Conservation (phyloP, 768 basidiomycete genomes). For the Suillus americanus region DNA sequence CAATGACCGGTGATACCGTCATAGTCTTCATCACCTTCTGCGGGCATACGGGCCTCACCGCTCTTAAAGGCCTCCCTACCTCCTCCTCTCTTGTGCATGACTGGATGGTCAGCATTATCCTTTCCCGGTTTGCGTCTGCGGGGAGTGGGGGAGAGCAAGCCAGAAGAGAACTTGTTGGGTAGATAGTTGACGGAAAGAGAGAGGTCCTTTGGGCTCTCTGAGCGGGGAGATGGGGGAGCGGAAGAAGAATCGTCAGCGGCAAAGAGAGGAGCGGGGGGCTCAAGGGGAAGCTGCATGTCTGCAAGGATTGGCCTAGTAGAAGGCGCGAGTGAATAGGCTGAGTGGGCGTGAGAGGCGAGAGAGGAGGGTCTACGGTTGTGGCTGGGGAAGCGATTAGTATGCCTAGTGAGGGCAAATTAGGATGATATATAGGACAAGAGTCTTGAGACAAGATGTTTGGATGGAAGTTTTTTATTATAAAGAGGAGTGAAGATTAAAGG, state of each 20-base stretch:
- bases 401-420: neutral
- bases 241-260: conserved; percentile 20
- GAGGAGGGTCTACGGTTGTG: conserved; percentile 30
- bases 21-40: conserved; percentile 54
- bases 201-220: conserved; percentile 10
- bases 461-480: neutral
- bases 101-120: conserved; percentile 25
- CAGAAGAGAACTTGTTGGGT: conserved; percentile 69
- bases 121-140: conserved; percentile 32
- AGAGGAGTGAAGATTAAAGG: neutral
- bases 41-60: conserved; percentile 54
- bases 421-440: neutral
- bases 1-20: conserved; percentile 40
- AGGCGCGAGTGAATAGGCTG: conserved; percentile 44
- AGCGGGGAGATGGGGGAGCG: conserved; percentile 18
- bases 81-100: conserved; percentile 63
- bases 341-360: conserved; percentile 36
- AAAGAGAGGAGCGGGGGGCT: conserved; percentile 43
- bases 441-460: neutral
- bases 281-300: conserved; percentile 34
- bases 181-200: conserved; percentile 72
- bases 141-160: conserved; percentile 42
- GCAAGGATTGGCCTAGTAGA: conserved; percentile 51
- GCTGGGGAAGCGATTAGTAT: conserved; percentile 1
- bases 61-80: conserved; percentile 65